Base-by-base conservation (phyloP, 768 basidiomycete species). In the Boletus coccyginus region DNA sequence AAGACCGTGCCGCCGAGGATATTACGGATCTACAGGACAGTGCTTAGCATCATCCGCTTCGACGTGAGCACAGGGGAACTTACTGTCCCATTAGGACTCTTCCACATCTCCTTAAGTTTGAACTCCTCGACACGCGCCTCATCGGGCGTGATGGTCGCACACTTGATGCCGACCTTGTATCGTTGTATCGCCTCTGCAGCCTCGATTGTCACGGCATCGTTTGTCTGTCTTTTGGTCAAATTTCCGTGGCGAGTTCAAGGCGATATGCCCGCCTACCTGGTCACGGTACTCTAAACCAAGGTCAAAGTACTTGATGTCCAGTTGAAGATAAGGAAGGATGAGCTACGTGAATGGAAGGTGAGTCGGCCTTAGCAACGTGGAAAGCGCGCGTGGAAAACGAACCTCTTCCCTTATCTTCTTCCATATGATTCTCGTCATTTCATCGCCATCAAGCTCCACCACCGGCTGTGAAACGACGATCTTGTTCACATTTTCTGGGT, bases 391-490 rank as follows among this genome's bases (percentile, higher is more conserved):
- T 1, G 39, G 41, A 52, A 48, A 24, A 74, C 82, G 57, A 54
- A 93, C 94, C 84, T 97, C 93, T 66, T 97, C 90, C 55, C 92
- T 81, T 68, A 95, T 94, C 80, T 94, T 94, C 84, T 94, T 94
- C 94, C 92, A 98, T 71, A 98, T 99, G 67, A 99, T 97, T 63
- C 96, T 81, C 35, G 96, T 99, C 96, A 98, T 98, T 77, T 99
- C 96, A 74, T 97, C 95, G 46, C 94, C 94, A 71, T 98, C 94
- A 50, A 98, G 83, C 76, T 97, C 94, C 46, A 97, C 94, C 45
- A 97, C 83, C 7, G 94, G 94, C 67, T 94, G 94, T 68, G 82
- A 77, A 48, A 94, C 94, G 31, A 79, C 81, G 66, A 97, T 95
- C 71, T 88, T 90, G 27, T 63, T 52, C 16, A 57, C 49, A 46